A percentile compares a stretch with the other conserved stretches of the same genome.
phyloP scores from a whole-genome alignment of 83 land plant genomes.

The Picea abies region DNA sequence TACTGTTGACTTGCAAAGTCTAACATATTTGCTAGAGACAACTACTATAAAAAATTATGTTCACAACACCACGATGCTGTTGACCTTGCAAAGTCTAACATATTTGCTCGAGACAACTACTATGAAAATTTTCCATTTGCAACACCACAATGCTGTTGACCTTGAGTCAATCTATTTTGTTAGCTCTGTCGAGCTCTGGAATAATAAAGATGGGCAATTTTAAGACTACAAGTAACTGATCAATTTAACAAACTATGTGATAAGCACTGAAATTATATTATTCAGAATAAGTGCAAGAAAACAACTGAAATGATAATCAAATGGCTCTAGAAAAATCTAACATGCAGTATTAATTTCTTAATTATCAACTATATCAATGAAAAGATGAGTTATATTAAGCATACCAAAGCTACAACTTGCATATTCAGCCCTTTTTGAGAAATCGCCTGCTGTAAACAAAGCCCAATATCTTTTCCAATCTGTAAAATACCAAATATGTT shows the following conservation, averaged over 20 bases:
- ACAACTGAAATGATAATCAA: background rate
- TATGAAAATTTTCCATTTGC: background rate
- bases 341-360: background rate
- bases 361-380: background rate
- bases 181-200: background rate
- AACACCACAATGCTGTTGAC: background rate
- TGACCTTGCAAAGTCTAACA: background rate
- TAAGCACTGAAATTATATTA: background rate
- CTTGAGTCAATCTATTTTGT: background rate
- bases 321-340: background rate
- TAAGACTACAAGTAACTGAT: background rate
- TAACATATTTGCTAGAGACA: too few relatives aligned
- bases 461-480: slow-evolving; percentile 77
- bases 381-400: slow-evolving; percentile 3
- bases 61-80: too few relatives aligned
- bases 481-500: slow-evolving; percentile 20
- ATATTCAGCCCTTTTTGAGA: slow-evolving; percentile 49
- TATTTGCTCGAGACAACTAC: too few relatives aligned
- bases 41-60: too few relatives aligned
- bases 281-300: background rate
- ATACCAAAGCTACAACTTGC: slow-evolving; percentile 76
- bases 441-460: slow-evolving; percentile 63
- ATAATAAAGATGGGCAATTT: background rate
- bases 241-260: background rate
- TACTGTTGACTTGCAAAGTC: too few relatives aligned